Percentiles rank a stretch among this genome's conserved stretches.
phyloP scores from a whole-genome alignment of 805 yeast genomes.

The Priceomyces medius region DNA sequence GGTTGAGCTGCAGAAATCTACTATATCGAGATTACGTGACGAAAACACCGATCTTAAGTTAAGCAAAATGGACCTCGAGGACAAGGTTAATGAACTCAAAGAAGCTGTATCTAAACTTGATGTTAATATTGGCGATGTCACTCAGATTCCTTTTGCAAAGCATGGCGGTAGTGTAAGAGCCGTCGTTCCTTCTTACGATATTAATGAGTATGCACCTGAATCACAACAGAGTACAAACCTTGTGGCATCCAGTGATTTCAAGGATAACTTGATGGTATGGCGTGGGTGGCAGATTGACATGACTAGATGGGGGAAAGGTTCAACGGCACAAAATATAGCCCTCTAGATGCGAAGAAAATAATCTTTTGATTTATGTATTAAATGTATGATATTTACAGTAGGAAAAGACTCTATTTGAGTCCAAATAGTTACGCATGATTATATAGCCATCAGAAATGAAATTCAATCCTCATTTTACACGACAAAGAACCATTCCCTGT shows the following conservation, averaged over 20 bases:
- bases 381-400: neutral
- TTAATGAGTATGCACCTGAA: constrained; percentile 28
- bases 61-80: constrained; percentile 37
- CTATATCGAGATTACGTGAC: constrained; percentile 37
- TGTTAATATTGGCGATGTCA: constrained; percentile 3
- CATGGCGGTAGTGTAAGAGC: constrained; percentile 16
- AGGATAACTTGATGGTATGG: constrained; percentile 67
- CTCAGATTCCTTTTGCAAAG: neutral
- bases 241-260: constrained; percentile 46
- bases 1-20: constrained; percentile 30
- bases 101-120: constrained; percentile 15
- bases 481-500: constrained; percentile 79
- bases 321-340: constrained; percentile 40
- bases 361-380: neutral
- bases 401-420: neutral
- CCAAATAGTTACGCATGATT: neutral
- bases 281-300: constrained; percentile 84
- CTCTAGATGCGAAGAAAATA: constrained; percentile 12
- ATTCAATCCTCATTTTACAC: constrained; percentile 49
- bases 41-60: constrained; percentile 44
- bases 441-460: neutral
- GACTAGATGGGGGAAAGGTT: constrained; percentile 75
- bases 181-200: constrained; percentile 29
- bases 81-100: constrained; percentile 31
- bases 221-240: constrained; percentile 20